Conservation (phyloP, 1,284 basidiomycete species). For the Rhodotorula sp. region DNA sequence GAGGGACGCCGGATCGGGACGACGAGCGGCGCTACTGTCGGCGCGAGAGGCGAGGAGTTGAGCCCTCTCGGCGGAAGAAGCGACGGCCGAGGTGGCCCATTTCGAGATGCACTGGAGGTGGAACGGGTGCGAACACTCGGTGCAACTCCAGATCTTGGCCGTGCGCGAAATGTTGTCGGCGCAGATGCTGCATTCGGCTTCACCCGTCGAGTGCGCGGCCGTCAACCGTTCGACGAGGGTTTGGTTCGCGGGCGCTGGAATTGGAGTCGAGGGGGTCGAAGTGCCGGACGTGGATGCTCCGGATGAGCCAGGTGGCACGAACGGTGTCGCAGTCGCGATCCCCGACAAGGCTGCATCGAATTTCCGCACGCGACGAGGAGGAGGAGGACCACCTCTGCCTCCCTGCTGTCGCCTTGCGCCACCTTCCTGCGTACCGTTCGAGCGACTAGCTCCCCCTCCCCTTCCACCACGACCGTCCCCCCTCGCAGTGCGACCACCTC, state of each 20-base stretch:
- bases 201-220: conserved; percentile 34
- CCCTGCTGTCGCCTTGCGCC: background rate
- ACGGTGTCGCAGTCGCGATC: conserved; percentile 16
- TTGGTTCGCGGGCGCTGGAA: conserved; percentile 32
- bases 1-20: conserved; percentile 16
- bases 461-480: background rate
- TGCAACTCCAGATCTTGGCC: conserved; percentile 74
- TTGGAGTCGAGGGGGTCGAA: background rate
- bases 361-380: background rate
- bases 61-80: conserved; percentile 55
- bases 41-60: conserved; percentile 33
- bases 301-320: conserved; percentile 7
- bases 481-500: background rate
- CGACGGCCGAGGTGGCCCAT: conserved; percentile 59
- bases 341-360: conserved; percentile 30
- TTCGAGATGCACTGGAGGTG: conserved; percentile 74
- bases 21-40: conserved; percentile 17
- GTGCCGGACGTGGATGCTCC: conserved; percentile 4
- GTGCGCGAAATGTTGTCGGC: conserved; percentile 68
- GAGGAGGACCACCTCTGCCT: background rate
- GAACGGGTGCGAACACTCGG: conserved; percentile 79
- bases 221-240: conserved; percentile 42
- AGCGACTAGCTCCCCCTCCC: background rate
- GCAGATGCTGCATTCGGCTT: conserved; percentile 71
- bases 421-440: background rate